Evolutionary conservation across 169 alveolate genomes (phyloP).

Genomic region (Eimeria tenella): DNA sequence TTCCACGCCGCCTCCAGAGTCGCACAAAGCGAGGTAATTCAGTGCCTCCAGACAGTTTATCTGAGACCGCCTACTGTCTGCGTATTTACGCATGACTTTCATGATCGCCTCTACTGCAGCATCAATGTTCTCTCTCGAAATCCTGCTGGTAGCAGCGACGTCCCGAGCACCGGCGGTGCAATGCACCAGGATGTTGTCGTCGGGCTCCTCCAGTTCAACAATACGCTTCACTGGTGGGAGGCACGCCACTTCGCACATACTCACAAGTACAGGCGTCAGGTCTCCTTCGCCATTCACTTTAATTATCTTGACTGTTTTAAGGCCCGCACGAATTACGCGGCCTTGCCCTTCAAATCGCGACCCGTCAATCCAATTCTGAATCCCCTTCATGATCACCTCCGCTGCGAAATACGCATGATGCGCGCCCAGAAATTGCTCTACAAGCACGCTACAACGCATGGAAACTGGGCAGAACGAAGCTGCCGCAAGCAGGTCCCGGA

Average conservation of each 20-base stretch:
- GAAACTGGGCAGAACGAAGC: neutral
- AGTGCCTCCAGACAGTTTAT: slow-evolving; percentile 89
- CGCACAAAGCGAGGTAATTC: slow-evolving; percentile 84
- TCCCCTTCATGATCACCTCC: slow-evolving; percentile 84
- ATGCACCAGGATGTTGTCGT: slow-evolving; percentile 89
- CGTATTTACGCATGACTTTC: slow-evolving; percentile 89
- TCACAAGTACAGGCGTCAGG: slow-evolving; percentile 79
- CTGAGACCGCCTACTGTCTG: slow-evolving; percentile 91
- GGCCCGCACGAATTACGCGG: slow-evolving; percentile 88
- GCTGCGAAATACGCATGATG: slow-evolving; percentile 53
- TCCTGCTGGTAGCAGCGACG: slow-evolving; percentile 86
- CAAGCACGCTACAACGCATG: neutral
- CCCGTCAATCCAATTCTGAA: slow-evolving; percentile 89
- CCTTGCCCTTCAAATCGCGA: slow-evolving; percentile 88
- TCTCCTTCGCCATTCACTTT: slow-evolving; percentile 82
- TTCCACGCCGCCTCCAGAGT: slow-evolving; percentile 85
- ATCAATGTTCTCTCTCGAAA: slow-evolving; percentile 82
- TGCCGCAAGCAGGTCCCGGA: neutral
- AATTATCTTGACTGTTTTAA: slow-evolving; percentile 86
- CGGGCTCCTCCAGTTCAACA: slow-evolving; percentile 90
- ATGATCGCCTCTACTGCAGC: slow-evolving; percentile 86
- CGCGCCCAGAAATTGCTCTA: no score
- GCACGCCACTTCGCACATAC: slow-evolving; percentile 87
- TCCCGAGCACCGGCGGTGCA: slow-evolving; percentile 86
- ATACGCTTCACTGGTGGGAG: slow-evolving; percentile 88